phyloP scores from a whole-genome alignment of 768 basidiomycete genomes.

The Lentinus tigrinus region DNA sequence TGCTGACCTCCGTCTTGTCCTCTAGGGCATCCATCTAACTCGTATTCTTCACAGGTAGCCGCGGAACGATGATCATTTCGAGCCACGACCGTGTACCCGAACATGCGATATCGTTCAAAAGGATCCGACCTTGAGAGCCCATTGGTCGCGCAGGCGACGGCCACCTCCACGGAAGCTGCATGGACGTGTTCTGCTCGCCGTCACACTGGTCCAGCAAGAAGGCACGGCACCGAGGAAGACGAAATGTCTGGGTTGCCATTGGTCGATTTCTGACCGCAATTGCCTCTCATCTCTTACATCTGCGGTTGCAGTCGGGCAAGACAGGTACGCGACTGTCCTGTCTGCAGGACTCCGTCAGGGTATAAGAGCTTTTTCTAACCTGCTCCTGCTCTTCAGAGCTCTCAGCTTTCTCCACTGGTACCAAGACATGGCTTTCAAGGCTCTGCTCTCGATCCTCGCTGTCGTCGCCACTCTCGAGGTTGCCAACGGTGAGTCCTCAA shows the following conservation, averaged over 20 bases:
- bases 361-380: not conserved
- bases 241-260: no score
- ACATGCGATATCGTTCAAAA: no score
- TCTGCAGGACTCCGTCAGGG: not conserved
- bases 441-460: slow-evolving; percentile 12
- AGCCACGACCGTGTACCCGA: not conserved
- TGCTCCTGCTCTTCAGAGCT: not conserved
- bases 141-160: no score
- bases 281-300: not conserved
- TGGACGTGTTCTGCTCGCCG: no score
- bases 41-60: not conserved
- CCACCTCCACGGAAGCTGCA: no score
- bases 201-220: no score
- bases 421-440: slow-evolving; percentile 17
- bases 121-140: no score
- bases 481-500: slow-evolving; percentile 7
- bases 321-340: not conserved
- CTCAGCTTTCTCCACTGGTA: not conserved
- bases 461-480: slow-evolving; percentile 3
- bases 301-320: no score
- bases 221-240: no score
- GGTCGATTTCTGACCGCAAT: not conserved
- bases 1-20: not conserved
- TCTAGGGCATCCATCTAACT: not conserved
- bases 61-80: not conserved